Evolutionary conservation across 805 yeast species (phyloP).

Genomic region (Ogataea pignaliae): DNA sequence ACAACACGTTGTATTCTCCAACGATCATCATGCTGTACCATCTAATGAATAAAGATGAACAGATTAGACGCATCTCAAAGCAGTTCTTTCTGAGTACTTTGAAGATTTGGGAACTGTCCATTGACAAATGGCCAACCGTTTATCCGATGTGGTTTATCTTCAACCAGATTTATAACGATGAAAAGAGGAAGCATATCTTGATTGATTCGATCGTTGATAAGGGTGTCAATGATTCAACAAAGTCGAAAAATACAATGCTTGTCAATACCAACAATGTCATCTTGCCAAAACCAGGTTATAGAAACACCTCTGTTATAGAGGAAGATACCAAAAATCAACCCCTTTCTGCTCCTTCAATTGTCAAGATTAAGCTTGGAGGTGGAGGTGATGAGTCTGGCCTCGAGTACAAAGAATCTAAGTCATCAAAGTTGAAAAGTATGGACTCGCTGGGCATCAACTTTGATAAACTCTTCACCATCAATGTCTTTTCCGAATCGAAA

Average conservation of each 20-base stretch:
- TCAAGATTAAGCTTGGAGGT: constrained; percentile 8
- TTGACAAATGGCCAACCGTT: constrained; percentile 54
- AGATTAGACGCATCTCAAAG: constrained; percentile 20
- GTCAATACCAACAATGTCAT: constrained; percentile 10
- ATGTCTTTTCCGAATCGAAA: constrained; percentile 20
- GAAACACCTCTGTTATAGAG: not conserved
- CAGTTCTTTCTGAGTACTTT: constrained; percentile 20
- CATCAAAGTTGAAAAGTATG: constrained; percentile 8
- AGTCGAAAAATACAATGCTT: constrained; percentile 7
- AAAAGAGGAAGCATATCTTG: constrained; percentile 14
- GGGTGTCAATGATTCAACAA: not conserved
- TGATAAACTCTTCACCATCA: constrained; percentile 22
- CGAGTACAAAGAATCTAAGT: not conserved
- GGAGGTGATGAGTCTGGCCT: constrained; percentile 1
- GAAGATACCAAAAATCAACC: constrained; percentile 1
- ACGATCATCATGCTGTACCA: constrained; percentile 69
- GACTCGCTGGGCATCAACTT: constrained; percentile 16
- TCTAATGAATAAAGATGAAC: constrained; percentile 31
- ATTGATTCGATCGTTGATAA: constrained; percentile 8
- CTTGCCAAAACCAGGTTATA: constrained; percentile 6
- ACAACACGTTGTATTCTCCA: constrained; percentile 48
- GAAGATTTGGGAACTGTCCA: constrained; percentile 32
- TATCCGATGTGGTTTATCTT: constrained; percentile 50
- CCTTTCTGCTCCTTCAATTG: constrained; percentile 7
- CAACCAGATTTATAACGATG: constrained; percentile 35